phyloP scores from a whole-genome alignment of 2,329 filamentous ascomycete genomes.

The Hymenoscyphus albidus region DNA sequence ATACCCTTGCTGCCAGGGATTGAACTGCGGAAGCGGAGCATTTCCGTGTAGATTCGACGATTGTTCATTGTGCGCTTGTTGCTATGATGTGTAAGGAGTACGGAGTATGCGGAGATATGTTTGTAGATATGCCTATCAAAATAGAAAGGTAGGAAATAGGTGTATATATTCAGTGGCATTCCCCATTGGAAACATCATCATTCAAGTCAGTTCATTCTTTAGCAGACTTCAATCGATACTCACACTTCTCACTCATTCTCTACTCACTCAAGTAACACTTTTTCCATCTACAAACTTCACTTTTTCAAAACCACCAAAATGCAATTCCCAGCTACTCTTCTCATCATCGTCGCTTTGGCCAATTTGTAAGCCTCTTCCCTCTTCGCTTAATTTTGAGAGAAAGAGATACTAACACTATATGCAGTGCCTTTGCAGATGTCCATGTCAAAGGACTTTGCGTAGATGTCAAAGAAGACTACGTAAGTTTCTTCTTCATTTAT shows the following conservation, averaged over 20 bases:
- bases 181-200: background rate
- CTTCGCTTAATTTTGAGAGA: background rate
- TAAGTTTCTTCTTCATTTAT: background rate
- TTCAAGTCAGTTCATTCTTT: background rate
- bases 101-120: background rate
- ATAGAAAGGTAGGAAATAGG: background rate
- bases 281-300: background rate
- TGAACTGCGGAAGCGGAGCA: too few relatives aligned
- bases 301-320: constrained; percentile 9
- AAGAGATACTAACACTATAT: background rate
- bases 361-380: constrained; percentile 5
- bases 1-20: too few relatives aligned
- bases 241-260: background rate
- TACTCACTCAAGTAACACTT: background rate
- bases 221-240: background rate
- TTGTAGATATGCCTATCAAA: background rate
- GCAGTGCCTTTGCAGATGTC: constrained; percentile 24
- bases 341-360: constrained; percentile 10
- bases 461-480: constrained; percentile 11
- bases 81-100: background rate
- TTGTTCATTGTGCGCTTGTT: too few relatives aligned
- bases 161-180: background rate
- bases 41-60: too few relatives aligned
- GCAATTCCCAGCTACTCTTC: constrained; percentile 15
- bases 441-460: constrained; percentile 23